Conservation (phyloP, 169 alveolate genomes). For the Theileria sp. region DNA sequence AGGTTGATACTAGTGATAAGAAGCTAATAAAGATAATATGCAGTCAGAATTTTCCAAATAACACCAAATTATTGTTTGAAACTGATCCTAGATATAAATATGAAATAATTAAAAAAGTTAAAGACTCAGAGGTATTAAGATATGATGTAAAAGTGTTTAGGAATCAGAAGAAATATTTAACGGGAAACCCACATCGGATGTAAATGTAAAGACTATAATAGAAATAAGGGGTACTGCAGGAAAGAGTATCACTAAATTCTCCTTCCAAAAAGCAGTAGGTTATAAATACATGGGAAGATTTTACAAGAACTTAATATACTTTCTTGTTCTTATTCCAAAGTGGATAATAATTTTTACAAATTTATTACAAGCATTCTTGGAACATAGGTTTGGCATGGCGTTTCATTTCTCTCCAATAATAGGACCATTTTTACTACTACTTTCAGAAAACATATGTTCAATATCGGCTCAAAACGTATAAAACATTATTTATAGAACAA, state of each 20-base stretch:
- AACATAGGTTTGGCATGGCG: slow-evolving; percentile 6
- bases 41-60: background rate
- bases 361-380: slow-evolving; percentile 18
- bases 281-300: background rate
- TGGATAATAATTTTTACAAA: slow-evolving; percentile 9
- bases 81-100: slow-evolving; percentile 43
- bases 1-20: background rate
- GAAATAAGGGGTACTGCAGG: slow-evolving; percentile 33
- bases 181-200: slow-evolving; percentile 21
- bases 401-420: slow-evolving; percentile 41
- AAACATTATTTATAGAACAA: background rate
- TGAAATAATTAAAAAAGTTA: background rate
- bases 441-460: slow-evolving; percentile 49
- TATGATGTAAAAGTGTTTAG: slow-evolving; percentile 19
- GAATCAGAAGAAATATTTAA: slow-evolving; percentile 9
- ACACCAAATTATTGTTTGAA: slow-evolving; percentile 20
- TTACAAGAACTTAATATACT: slow-evolving; percentile 9
- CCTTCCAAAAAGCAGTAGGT: background rate
- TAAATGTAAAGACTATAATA: slow-evolving; percentile 18
- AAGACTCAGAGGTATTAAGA: slow-evolving; percentile 18
- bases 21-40: background rate
- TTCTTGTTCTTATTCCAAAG: slow-evolving; percentile 17
- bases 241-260: slow-evolving; percentile 24
- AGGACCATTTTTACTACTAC: slow-evolving; percentile 23
- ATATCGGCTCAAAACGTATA: background rate